phyloP scores from a whole-genome alignment of 257 asterid species.

The Thymus quinquecostatus region DNA sequence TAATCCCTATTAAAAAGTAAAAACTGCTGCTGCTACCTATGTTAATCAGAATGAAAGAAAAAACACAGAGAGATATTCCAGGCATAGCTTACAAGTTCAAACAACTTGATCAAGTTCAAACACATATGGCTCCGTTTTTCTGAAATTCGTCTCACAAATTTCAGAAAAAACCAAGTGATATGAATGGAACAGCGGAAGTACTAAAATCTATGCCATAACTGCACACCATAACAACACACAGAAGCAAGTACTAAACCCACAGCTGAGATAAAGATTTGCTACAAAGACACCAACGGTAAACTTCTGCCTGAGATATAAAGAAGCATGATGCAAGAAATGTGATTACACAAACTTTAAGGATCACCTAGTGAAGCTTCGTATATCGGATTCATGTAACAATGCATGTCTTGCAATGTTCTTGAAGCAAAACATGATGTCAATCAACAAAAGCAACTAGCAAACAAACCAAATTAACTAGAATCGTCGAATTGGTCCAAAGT shows the following conservation, averaged over 20 bases:
- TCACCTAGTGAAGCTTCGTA: slow-evolving; percentile 16
- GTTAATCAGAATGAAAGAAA: neutral
- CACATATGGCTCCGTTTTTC: no score
- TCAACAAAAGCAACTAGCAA: slow-evolving; percentile 3
- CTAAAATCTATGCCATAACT: no score
- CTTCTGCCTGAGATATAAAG: neutral
- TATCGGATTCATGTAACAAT: slow-evolving; percentile 16
- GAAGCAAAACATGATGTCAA: slow-evolving; percentile 13
- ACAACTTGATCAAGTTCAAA: neutral
- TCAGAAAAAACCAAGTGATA: no score
- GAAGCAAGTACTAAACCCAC: slow-evolving; percentile 1
- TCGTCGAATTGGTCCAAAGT: slow-evolving; percentile 7
- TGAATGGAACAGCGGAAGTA: no score
- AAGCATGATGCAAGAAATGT: neutral
- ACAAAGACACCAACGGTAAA: slow-evolving; percentile 3
- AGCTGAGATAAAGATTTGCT: neutral
- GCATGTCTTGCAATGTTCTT: neutral
- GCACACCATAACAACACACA: slow-evolving; percentile 19
- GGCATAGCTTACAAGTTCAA: neutral
- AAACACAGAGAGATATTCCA: neutral
- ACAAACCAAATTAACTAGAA: slow-evolving; percentile 1
- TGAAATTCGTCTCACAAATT: no score
- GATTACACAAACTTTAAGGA: slow-evolving; percentile 8
- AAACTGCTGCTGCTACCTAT: neutral
- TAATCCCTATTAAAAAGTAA: slow-evolving; percentile 18